Evolutionary conservation across 1,139 yeast species (phyloP), one percentile per base, ranked within the genome.

Genomic region (Blastobotrys ciferrii): DNA sequence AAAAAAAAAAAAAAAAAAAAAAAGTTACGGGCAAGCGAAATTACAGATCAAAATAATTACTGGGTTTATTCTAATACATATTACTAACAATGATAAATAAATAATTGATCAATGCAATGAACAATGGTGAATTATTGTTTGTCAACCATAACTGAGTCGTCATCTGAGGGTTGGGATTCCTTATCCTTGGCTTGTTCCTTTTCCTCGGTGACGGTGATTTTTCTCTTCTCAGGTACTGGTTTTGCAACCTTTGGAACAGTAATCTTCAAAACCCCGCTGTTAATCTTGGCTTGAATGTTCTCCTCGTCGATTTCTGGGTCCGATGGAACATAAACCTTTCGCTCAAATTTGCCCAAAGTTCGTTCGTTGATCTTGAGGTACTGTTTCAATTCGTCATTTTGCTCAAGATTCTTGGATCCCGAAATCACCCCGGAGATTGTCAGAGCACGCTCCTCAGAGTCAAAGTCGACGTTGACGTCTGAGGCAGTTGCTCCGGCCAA

Each of bases 401-500:
- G 25, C 17, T 42, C 35, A 9, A 47, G 45, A n/a, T 49, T 38
- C 13, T 20, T 31, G 17, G 40, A 36, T 4, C 40, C 40, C 6
- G 25, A 18, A 7, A 48, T 25, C 14, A 42, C 31, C 11, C 57
- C 53, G 11, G 48, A 45, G 28, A 56, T 40, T 30, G 40, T 73
- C 67, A 46, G 43, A 13, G 32, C 41, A 3, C 33, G 11, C 18
- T 52, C 77, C 1, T 78, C 67, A 36, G 82, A 80, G 58, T 78
- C 82, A 65, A 70, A 79, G 58, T 78, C 80, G 45, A 79, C 73
- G 43, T 72, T 74, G 54, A 79, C 72, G 13, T 75, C 70, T 44
- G 70, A 69, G 32, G 77, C 72, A 33, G 69, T 67, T 7, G 81
- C 80, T 42, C 84, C 84, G 6, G 84, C 79, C 17, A 80, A 62